These are phyloP conservation scores for Sporisorium exsertum DNA, from an alignment of 1,284 basidiomycete species.

Conservation along the genomic window DNA sequence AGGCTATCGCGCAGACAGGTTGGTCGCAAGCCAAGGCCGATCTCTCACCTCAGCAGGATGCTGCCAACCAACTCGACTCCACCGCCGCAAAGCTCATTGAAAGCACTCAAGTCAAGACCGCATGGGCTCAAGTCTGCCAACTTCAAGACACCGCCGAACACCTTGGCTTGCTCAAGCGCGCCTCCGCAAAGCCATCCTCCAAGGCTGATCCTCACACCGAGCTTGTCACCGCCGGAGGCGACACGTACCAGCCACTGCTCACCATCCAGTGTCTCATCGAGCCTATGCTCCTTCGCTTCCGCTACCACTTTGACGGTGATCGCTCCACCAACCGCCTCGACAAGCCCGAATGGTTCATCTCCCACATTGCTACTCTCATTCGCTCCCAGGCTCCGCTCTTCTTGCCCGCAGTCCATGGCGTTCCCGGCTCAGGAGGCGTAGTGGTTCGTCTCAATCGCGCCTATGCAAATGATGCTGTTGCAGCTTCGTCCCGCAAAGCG, in stretches of 20 bases:
- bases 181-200: conserved; percentile 23
- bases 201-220: neutral
- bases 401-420: conserved; percentile 72
- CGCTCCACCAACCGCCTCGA: conserved; percentile 90
- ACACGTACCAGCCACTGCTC: conserved; percentile 58
- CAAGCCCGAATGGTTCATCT: conserved; percentile 97
- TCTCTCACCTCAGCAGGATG: conserved; percentile 1
- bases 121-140: conserved; percentile 56
- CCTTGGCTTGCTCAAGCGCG: conserved; percentile 35
- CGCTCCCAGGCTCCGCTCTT: conserved; percentile 74
- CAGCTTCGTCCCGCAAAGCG: conserved; percentile 76
- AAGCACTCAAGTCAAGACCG: conserved; percentile 22
- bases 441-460: conserved; percentile 14
- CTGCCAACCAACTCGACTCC: neutral
- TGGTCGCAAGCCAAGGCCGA: conserved; percentile 30
- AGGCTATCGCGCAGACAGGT: conserved; percentile 39
- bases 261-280: conserved; percentile 82
- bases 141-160: conserved; percentile 56
- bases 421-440: conserved; percentile 22
- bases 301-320: conserved; percentile 91
- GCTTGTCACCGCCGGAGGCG: conserved; percentile 46
- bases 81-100: conserved; percentile 11
- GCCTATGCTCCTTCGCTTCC: conserved; percentile 87
- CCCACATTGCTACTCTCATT: conserved; percentile 81
- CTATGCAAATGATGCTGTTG: conserved; percentile 80